These are phyloP conservation scores for Ogataea methanolica DNA, from an alignment of 805 yeast species.

Conservation along the genomic window DNA sequence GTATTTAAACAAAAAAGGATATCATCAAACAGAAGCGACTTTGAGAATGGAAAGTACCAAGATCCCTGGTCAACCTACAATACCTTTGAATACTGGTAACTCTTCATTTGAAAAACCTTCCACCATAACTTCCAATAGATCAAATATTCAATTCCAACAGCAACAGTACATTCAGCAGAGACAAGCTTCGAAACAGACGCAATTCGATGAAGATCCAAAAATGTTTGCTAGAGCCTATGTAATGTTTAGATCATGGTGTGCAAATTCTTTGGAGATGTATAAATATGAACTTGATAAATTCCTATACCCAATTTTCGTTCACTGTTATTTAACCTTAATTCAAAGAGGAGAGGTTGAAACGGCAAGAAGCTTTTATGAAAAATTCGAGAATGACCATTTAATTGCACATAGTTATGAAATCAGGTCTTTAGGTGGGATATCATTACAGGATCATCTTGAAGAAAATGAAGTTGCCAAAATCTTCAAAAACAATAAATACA, in stretches of 20 bases:
- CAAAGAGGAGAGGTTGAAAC: constrained; percentile 52
- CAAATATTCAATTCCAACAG: constrained; percentile 29
- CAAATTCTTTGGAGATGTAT: constrained; percentile 84
- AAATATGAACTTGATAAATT: constrained; percentile 81
- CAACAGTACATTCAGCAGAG: constrained; percentile 25
- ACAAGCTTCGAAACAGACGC: constrained; percentile 29
- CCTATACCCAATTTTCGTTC: constrained; percentile 89
- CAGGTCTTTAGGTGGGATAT: constrained; percentile 64
- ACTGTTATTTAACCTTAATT: constrained; percentile 76
- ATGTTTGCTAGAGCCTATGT: constrained; percentile 76
- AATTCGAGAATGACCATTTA: constrained; percentile 66
- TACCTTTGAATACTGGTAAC: constrained; percentile 44
- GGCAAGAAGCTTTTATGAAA: constrained; percentile 74
- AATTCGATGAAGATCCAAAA: constrained; percentile 56
- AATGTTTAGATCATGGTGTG: constrained; percentile 83
- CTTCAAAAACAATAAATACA: constrained; percentile 69
- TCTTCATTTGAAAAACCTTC: constrained; percentile 29
- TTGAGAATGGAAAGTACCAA: constrained; percentile 80
- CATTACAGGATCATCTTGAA: constrained; percentile 72
- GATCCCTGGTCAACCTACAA: constrained; percentile 45
- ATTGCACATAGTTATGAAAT: constrained; percentile 77
- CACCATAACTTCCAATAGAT: constrained; percentile 32
- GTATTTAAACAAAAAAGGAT: constrained; percentile 89
- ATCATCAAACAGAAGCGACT: constrained; percentile 91
- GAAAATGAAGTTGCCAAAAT: constrained; percentile 80